Evolutionary conservation across 2,329 filamentous ascomycete genomes (phyloP).

Genomic region (Eurotiales sp.): DNA sequence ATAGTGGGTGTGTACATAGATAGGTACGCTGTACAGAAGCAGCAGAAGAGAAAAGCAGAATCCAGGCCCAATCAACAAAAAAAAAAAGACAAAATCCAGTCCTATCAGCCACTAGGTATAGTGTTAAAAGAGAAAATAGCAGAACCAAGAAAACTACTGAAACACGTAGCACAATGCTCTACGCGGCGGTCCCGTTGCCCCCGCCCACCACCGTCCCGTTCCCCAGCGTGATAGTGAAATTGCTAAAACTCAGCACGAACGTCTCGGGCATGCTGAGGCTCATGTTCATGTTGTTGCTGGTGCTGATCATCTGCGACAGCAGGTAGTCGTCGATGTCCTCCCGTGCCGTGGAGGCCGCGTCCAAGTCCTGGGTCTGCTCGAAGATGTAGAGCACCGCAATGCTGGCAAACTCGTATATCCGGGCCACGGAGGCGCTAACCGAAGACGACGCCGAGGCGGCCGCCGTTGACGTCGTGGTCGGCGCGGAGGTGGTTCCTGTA

Average conservation of each 20-base stretch:
- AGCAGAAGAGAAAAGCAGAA: too few relatives aligned
- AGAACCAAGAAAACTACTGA: too few relatives aligned
- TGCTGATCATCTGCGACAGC: slow-evolving; percentile 20
- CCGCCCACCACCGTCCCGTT: slow-evolving; percentile 28
- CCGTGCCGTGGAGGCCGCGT: slow-evolving; percentile 27
- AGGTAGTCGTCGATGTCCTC: slow-evolving; percentile 31
- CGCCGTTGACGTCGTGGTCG: slow-evolving; percentile 6
- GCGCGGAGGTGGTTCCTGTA: not conserved
- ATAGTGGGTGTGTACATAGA: too few relatives aligned
- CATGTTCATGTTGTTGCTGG: slow-evolving; percentile 21
- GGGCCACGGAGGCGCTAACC: slow-evolving; percentile 14
- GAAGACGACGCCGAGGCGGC: slow-evolving; percentile 10
- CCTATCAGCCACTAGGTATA: too few relatives aligned
- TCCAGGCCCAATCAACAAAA: too few relatives aligned
- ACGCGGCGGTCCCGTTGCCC: slow-evolving; percentile 4
- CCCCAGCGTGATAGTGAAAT: slow-evolving; percentile 30
- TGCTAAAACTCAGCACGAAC: slow-evolving; percentile 33
- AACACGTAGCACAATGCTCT: too few relatives aligned
- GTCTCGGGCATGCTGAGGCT: slow-evolving; percentile 21
- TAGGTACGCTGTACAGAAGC: too few relatives aligned
- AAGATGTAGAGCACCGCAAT: slow-evolving; percentile 41
- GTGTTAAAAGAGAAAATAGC: too few relatives aligned
- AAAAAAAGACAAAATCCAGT: too few relatives aligned
- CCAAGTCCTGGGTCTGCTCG: slow-evolving; percentile 30
- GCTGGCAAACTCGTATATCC: slow-evolving; percentile 32